These are phyloP conservation scores for Pseudogymnoascus sp. DNA, from an alignment of 2,329 filamentous ascomycete species.

Conservation along the genomic window DNA sequence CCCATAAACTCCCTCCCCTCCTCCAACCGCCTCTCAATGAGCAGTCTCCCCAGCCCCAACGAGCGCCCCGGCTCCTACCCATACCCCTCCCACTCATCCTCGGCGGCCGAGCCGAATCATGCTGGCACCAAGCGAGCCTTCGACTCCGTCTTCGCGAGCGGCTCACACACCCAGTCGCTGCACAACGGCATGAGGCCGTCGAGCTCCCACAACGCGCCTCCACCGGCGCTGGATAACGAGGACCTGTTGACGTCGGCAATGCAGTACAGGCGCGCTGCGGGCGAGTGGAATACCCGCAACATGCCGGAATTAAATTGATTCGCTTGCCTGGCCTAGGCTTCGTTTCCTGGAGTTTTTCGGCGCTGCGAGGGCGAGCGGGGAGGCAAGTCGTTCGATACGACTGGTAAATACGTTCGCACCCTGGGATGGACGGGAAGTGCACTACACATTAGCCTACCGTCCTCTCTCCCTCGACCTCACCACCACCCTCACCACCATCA, in stretches of 20 bases:
- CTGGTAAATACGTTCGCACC: too few relatives aligned
- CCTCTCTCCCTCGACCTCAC: too few relatives aligned
- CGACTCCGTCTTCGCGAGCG: constrained; percentile 20
- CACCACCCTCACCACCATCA: too few relatives aligned
- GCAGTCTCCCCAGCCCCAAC: neutral
- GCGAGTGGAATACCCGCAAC: constrained; percentile 30
- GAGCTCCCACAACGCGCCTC: constrained; percentile 21
- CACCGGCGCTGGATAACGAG: constrained; percentile 18
- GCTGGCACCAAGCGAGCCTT: constrained; percentile 22
- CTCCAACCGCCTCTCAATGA: constrained; percentile 11
- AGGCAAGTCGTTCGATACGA: too few relatives aligned
- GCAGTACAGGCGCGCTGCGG: constrained; percentile 28
- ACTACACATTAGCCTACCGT: too few relatives aligned
- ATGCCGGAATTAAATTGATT: too few relatives aligned
- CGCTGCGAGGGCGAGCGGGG: too few relatives aligned
- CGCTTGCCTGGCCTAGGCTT: too few relatives aligned
- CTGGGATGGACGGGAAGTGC: too few relatives aligned
- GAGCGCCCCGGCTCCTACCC: neutral
- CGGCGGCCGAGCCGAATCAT: constrained; percentile 17
- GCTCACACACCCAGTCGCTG: constrained; percentile 30
- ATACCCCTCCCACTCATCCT: constrained; percentile 10
- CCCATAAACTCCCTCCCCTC: constrained; percentile 21
- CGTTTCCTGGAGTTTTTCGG: too few relatives aligned
- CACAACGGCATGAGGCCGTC: constrained; percentile 37
- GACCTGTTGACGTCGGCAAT: constrained; percentile 16